Evolutionary conservation across 2,329 filamentous ascomycete species (phyloP), one percentile per base, ranked within the genome.

Genomic region (Knufia fluminis): DNA sequence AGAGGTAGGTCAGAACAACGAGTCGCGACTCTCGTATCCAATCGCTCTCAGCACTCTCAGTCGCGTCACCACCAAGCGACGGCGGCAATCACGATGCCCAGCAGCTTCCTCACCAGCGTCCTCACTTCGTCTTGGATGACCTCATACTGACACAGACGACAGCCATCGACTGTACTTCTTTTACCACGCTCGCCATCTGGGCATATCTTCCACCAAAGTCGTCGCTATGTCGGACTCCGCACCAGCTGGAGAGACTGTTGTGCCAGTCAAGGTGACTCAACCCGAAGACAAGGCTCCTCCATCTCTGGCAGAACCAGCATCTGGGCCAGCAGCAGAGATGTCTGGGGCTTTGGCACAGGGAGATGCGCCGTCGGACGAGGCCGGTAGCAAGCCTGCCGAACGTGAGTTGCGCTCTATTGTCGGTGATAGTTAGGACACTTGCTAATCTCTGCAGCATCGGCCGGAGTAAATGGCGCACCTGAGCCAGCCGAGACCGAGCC

Each of bases 401-500:
- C 60, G 53, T 52, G 63, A 67, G 57, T 59, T 61, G 59, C 55
- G 59, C 64, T 61, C 63, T 54, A 3, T 41, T 57, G 57, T 56
- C 52, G 52, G 58, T 40, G 7, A 31, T 50, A 49, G 60, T n/a
- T n/a, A n/a, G 64, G 48, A 43, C 7, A 2, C 17, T 42, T 36
- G 19, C 46, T 51, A 20, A 51, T 44, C 17, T 39, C 51, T 26
- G 59, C 58, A 48, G 60, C 62, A 42, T 31, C 57, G 43, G 53
- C 54, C 20, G 52, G 55, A 42, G 50, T 55, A 10, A 62, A 60
- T 46, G 60, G 52, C 19, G 56, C 53, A 32, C 52, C 51, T 22
- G 55, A 48, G 17, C 52, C 53, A n/a, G 54, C 51, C 3, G 57
- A 58, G 16, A 41, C 54, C 26, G 53, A 54, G 35, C 57, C 61